Evolutionary conservation across 2,329 filamentous ascomycete genomes (phyloP).

Genomic region (Penicillium italicum): DNA sequence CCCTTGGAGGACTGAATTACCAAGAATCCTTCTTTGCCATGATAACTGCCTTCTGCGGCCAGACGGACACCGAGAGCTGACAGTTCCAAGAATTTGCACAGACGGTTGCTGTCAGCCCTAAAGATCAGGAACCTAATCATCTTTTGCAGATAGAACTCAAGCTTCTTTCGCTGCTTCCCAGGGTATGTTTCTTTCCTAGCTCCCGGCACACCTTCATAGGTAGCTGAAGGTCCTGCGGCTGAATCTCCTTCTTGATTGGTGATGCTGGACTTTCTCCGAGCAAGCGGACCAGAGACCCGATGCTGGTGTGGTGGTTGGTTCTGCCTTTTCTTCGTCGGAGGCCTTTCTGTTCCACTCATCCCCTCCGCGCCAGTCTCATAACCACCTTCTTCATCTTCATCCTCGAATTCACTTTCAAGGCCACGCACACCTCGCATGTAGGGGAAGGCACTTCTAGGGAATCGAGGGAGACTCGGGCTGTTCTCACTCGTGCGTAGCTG

Average conservation of each 20-base stretch:
- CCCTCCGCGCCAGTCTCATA: conserved; percentile 58
- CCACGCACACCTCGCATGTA: conserved; percentile 79
- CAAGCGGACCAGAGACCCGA: conserved; percentile 55
- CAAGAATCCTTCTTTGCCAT: conserved; percentile 93
- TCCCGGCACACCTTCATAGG: conserved; percentile 36
- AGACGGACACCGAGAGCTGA: conserved; percentile 91
- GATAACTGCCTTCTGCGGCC: conserved; percentile 92
- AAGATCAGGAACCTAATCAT: conserved; percentile 98
- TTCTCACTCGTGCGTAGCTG: conserved; percentile 65
- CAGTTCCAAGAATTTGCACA: conserved; percentile 93
- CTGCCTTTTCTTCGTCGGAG: conserved; percentile 48
- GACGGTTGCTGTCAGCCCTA: conserved; percentile 85
- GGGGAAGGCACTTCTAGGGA: conserved; percentile 83
- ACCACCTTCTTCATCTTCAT: conserved; percentile 52
- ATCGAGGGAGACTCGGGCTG: conserved; percentile 78
- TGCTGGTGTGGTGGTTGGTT: conserved; percentile 30
- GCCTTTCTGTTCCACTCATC: conserved; percentile 64
- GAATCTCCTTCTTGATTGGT: conserved; percentile 41
- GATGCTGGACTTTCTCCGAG: conserved; percentile 57
- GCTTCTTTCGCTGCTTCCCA: conserved; percentile 75
- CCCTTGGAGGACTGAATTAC: conserved; percentile 90
- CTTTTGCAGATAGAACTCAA: conserved; percentile 87
- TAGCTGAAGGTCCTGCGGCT: conserved; percentile 32
- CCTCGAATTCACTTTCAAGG: conserved; percentile 76
- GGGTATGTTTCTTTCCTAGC: conserved; percentile 60